Percentiles rank a stretch among this genome's conserved stretches.
phyloP scores from a whole-genome alignment of 2,329 filamentous ascomycete species.

The Amauroascus verrucosus region DNA sequence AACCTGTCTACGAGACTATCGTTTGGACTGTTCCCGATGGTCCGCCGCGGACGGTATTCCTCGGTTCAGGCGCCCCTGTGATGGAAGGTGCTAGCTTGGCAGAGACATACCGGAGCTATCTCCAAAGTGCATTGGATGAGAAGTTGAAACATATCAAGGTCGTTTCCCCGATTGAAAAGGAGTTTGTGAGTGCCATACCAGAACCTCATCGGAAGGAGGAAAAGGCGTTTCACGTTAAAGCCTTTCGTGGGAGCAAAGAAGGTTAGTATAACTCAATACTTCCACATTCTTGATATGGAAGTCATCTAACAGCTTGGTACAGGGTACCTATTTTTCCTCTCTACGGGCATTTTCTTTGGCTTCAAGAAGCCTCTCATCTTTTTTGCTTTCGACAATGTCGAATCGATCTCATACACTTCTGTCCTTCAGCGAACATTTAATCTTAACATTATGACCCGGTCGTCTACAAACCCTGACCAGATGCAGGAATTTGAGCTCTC shows the following conservation, averaged over 20 bases:
- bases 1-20: constrained; percentile 43
- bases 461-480: constrained; percentile 26
- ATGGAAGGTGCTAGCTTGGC: constrained; percentile 32
- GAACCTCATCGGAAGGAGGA: constrained; percentile 54
- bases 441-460: constrained; percentile 45
- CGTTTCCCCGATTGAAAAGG: constrained; percentile 44
- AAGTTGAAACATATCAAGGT: constrained; percentile 40
- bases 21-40: constrained; percentile 52
- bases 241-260: constrained; percentile 55
- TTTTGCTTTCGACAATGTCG: constrained; percentile 50
- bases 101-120: constrained; percentile 38
- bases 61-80: constrained; percentile 36
- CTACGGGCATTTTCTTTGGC: constrained; percentile 51
- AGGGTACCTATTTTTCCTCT: constrained; percentile 55
- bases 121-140: constrained; percentile 40
- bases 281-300: neutral
- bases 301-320: neutral
- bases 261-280: constrained; percentile 32
- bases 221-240: constrained; percentile 54
- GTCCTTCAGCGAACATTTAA: constrained; percentile 58
- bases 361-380: constrained; percentile 57
- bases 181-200: constrained; percentile 51
- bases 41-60: constrained; percentile 36
- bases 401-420: constrained; percentile 53
- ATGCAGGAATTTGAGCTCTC: constrained; percentile 52